Conservation (phyloP, 2,329 filamentous ascomycete genomes). For the Fusarium incarnatum region DNA sequence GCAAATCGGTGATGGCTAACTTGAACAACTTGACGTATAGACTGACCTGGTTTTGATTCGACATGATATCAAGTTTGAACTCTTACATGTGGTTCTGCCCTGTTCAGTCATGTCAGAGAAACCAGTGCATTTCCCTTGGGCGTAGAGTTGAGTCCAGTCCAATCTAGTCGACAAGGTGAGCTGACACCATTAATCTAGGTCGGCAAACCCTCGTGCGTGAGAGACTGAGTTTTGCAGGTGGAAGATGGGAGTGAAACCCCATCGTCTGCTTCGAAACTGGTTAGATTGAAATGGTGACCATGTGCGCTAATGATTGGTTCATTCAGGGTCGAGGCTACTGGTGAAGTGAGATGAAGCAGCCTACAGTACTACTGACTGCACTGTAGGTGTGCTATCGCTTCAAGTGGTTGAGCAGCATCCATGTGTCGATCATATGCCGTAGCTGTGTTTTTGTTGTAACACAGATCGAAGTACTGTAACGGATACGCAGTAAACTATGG, state of each 20-base stretch:
- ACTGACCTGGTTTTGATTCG: background rate
- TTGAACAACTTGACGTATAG: background rate
- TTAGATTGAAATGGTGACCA: slow-evolving; percentile 34
- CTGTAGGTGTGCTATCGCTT: slow-evolving; percentile 9
- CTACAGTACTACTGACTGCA: background rate
- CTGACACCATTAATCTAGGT: slow-evolving; percentile 19
- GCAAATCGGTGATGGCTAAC: background rate
- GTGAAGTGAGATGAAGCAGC: background rate
- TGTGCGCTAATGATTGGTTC: slow-evolving; percentile 50
- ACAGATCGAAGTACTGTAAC: slow-evolving; percentile 5
- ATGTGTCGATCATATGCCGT: slow-evolving; percentile 35
- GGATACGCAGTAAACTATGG: background rate
- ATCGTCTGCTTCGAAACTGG: background rate
- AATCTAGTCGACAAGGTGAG: slow-evolving; percentile 6
- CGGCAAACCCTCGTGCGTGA: slow-evolving; percentile 32
- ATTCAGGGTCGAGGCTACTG: slow-evolving; percentile 13
- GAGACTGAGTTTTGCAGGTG: slow-evolving; percentile 2
- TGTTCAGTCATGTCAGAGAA: background rate
- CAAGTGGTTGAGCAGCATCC: slow-evolving; percentile 21
- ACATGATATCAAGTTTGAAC: background rate
- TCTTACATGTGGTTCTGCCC: background rate
- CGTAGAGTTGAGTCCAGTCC: background rate
- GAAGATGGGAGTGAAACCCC: slow-evolving; percentile 4
- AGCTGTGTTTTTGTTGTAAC: slow-evolving; percentile 4
- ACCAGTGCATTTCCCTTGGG: background rate